Evolutionary conservation across 192 early-diverging fungal species (phyloP).

Genomic region (Glomus cerebriforme): DNA sequence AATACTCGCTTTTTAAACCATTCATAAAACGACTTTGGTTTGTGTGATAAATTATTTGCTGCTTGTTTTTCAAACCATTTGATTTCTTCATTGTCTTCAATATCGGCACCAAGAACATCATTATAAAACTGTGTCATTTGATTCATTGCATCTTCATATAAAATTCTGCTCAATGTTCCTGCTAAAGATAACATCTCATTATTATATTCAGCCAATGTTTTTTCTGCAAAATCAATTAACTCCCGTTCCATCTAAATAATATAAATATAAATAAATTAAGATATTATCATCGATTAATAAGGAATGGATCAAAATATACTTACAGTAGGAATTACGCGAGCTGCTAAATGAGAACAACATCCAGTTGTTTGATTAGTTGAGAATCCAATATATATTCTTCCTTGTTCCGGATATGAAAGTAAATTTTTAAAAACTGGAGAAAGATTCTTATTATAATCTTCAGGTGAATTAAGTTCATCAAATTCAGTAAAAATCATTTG

Average conservation of each 20-base stretch:
- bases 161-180: slow-evolving; percentile 69
- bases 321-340: slow-evolving; percentile 84
- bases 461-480: slow-evolving; percentile 65
- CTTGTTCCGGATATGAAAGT: slow-evolving; percentile 74
- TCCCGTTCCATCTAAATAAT: slow-evolving; percentile 72
- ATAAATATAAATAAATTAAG: too few species aligned
- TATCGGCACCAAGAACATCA: neutral
- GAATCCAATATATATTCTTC: slow-evolving; percentile 86
- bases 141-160: slow-evolving; percentile 77
- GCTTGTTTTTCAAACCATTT: too few species aligned
- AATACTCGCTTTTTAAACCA: too few species aligned
- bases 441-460: neutral
- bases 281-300: too few species aligned
- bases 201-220: slow-evolving; percentile 76
- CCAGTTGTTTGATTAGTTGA: slow-evolving; percentile 92
- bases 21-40: neutral
- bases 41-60: too few species aligned
- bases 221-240: slow-evolving; percentile 87
- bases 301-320: too few species aligned
- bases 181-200: slow-evolving; percentile 72
- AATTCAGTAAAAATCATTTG: slow-evolving; percentile 73
- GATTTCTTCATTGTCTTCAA: too few species aligned
- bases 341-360: slow-evolving; percentile 73
- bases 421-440: slow-evolving; percentile 69
- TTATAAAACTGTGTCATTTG: slow-evolving; percentile 57